Evolutionary conservation across 192 early-diverging fungal genomes (phyloP), one percentile per base, ranked within the genome.

Genomic region (Coemansia sp.): DNA sequence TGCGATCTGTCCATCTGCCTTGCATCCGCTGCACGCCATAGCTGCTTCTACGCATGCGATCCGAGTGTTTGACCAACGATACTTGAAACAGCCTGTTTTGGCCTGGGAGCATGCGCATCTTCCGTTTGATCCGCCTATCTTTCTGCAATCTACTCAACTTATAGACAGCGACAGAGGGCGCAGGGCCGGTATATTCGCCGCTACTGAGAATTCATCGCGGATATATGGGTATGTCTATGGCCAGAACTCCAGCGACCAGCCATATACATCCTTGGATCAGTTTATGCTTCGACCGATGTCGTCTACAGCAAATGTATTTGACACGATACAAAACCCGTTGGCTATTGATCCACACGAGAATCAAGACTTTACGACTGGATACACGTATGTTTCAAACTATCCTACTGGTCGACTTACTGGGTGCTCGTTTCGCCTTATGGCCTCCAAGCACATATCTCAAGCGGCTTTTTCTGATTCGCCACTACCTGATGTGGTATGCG

Each of bases 61-160:
- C 21, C 67, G 76, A 4, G 58, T 79, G n/a, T 70, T 67, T 47
- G 76, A 79, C 61, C 76, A 73, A 31, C 59, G 76, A 8, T 70
- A 73, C 53, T 20, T 53, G 40, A 44, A 51, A 5, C 67, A 73
- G 67, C 76, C 76, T 5, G 34, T 79, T 10, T 23, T 73, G 6
- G 71, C 68, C 3, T 79, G 76, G 76, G 57, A 31, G 23, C 48
- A 69, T 23, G 42, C 56, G 2, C 51, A 44, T 17, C 15, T 54
- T 42, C 23, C 53, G 23, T 4, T 44, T 14, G 71, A 68, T 21
- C 64, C 76, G 40, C 76, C 71, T 0, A 50, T 63, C 24, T 63
- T 48, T n/a, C 47, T 79, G 9, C 64, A 70, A 23, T 51, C 71
- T 11, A 23, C 37, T 0, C 15, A 18, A n/a, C 56, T 75, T 26